These are phyloP conservation scores for Alternaria brassicicola DNA, from an alignment of 2,329 filamentous ascomycete genomes.

Conservation along the genomic window DNA sequence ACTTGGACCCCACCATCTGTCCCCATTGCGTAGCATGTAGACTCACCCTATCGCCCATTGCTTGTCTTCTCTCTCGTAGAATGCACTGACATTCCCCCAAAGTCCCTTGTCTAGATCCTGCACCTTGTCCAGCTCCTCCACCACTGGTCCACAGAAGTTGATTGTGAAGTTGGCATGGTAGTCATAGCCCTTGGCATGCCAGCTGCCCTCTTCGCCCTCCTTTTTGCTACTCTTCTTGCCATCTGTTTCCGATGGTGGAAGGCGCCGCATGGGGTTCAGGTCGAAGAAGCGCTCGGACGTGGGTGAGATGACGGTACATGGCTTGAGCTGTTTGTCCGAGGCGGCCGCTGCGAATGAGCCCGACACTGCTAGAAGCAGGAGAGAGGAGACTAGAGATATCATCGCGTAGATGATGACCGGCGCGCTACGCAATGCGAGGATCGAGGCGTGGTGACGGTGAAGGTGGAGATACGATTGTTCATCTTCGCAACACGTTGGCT, in stretches of 20 bases:
- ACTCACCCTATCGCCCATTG: conserved; percentile 77
- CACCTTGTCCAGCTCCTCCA: conserved; percentile 67
- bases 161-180: conserved; percentile 82
- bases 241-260: conserved; percentile 49
- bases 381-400: conserved; percentile 34
- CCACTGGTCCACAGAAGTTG: conserved; percentile 80
- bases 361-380: conserved; percentile 39
- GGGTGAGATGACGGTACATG: conserved; percentile 68
- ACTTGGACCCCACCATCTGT: neutral
- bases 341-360: conserved; percentile 34
- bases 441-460: conserved; percentile 12
- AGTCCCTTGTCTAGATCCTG: conserved; percentile 66
- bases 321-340: conserved; percentile 55
- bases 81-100: conserved; percentile 80
- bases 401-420: conserved; percentile 22
- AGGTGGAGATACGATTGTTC: conserved; percentile 8
- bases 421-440: conserved; percentile 12
- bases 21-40: neutral
- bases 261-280: conserved; percentile 62
- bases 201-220: conserved; percentile 64
- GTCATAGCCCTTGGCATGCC: conserved; percentile 73
- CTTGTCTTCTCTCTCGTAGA: conserved; percentile 70
- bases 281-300: conserved; percentile 69
- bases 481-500: conserved; percentile 30
- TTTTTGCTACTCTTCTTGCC: conserved; percentile 53